A percentile compares a stretch with the other conserved stretches of the same genome.
These are phyloP conservation scores for Podospora conica DNA, from an alignment of 495 filamentous ascomycete genomes.

Conservation along the genomic window DNA sequence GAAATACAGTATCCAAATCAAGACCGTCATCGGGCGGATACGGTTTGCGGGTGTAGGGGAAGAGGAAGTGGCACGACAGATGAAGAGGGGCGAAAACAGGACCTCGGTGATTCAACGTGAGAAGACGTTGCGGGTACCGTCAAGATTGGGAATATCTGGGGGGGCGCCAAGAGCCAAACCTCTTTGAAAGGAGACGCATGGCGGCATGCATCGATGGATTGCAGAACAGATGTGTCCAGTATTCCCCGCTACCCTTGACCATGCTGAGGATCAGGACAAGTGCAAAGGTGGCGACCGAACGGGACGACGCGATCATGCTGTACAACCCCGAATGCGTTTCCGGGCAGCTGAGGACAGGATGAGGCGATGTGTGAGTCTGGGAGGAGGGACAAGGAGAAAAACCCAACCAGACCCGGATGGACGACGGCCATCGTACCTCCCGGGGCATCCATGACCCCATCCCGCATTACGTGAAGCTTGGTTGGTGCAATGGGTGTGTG, in stretches of 20 bases:
- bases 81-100: neutral
- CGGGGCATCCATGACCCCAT: neutral
- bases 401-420: neutral
- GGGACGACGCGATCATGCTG: constrained; percentile 5
- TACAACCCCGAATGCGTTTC: neutral
- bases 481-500: neutral
- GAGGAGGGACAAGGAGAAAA: neutral
- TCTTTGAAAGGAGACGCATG: neutral
- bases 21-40: neutral
- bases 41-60: neutral
- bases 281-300: neutral
- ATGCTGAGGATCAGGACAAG: neutral
- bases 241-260: neutral
- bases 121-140: neutral
- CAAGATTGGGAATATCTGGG: neutral
- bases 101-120: neutral
- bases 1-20: neutral
- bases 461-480: neutral
- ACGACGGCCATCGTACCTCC: neutral
- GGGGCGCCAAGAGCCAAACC: neutral
- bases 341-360: neutral
- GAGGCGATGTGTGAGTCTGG: neutral
- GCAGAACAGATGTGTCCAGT: neutral
- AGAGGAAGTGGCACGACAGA: neutral
- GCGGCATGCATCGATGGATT: neutral